A percentile compares a stretch with the other conserved stretches of the same genome.
These are phyloP conservation scores for Ganoderma meredithae DNA, from an alignment of 1,284 basidiomycete species.

Conservation along the genomic window DNA sequence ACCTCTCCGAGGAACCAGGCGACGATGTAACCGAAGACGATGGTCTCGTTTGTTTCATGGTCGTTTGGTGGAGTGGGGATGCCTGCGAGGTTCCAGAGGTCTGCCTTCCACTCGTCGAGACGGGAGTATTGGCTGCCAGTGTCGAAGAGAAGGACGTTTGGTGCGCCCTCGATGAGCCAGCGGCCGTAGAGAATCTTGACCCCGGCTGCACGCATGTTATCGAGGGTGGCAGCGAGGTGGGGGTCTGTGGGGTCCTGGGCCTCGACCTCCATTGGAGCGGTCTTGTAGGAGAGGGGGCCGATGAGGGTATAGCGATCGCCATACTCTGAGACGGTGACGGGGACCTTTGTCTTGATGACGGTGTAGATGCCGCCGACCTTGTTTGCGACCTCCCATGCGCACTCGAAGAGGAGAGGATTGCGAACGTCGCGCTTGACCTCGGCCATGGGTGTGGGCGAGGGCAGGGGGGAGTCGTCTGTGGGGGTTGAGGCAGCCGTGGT, in stretches of 20 bases:
- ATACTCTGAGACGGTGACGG: slow-evolving; percentile 94
- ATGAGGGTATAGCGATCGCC: slow-evolving; percentile 93
- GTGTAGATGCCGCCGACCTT: slow-evolving; percentile 99
- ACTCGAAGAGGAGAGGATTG: slow-evolving; percentile 85
- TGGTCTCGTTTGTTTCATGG: slow-evolving; percentile 98
- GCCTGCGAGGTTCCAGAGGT: slow-evolving; percentile 97
- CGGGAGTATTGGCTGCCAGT: slow-evolving; percentile 88
- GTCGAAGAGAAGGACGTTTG: slow-evolving; percentile 95
- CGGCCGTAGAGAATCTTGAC: slow-evolving; percentile 95
- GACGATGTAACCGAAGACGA: slow-evolving; percentile 97
- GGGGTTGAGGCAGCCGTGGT: slow-evolving; percentile 15
- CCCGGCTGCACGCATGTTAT: slow-evolving; percentile 85
- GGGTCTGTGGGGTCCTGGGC: slow-evolving; percentile 85
- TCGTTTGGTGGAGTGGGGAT: slow-evolving; percentile 97
- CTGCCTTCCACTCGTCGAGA: slow-evolving; percentile 98
- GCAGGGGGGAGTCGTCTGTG: slow-evolving; percentile 12
- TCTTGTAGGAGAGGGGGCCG: slow-evolving; percentile 96
- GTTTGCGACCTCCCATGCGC: slow-evolving; percentile 95
- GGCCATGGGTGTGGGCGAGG: slow-evolving; percentile 38
- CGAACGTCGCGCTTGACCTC: slow-evolving; percentile 75
- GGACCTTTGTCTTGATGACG: slow-evolving; percentile 99
- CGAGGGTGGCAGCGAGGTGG: slow-evolving; percentile 74
- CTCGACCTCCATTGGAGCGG: slow-evolving; percentile 98
- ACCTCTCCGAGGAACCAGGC: slow-evolving; percentile 99
- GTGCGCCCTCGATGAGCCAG: slow-evolving; percentile 97